A percentile compares a stretch with the other conserved stretches of the same genome.
These are phyloP conservation scores for Ceratocystis cacaofunesta DNA, from an alignment of 2,329 filamentous ascomycete species.

Conservation along the genomic window DNA sequence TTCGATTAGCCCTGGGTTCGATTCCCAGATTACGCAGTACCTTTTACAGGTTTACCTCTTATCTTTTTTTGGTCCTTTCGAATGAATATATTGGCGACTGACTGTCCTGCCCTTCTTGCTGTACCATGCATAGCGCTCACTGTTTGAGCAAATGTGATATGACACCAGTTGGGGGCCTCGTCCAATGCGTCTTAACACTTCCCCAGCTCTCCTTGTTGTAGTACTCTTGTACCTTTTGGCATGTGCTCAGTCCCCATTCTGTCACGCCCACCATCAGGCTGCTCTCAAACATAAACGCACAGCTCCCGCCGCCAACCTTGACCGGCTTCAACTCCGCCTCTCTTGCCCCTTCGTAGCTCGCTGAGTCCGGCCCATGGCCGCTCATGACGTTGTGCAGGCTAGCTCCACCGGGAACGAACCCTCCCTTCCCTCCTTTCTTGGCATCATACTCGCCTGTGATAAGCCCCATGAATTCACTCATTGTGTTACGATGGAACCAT, in stretches of 20 bases:
- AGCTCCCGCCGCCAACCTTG: slow-evolving; percentile 45
- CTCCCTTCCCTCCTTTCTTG: slow-evolving; percentile 37
- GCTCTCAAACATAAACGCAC: slow-evolving; percentile 57
- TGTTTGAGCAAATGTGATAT: neutral
- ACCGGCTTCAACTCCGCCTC: slow-evolving; percentile 38
- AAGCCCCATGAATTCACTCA: slow-evolving; percentile 50
- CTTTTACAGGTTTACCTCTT: neutral
- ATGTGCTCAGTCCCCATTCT: slow-evolving; percentile 51
- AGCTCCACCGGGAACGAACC: slow-evolving; percentile 45
- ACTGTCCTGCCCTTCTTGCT: no score
- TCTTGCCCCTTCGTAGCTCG: slow-evolving; percentile 41
- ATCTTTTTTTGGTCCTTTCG: neutral
- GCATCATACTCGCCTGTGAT: slow-evolving; percentile 47
- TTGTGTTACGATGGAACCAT: slow-evolving; percentile 57
- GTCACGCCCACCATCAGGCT: slow-evolving; percentile 57
- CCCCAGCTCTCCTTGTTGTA: slow-evolving; percentile 78
- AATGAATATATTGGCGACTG: no score
- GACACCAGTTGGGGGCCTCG: slow-evolving; percentile 25
- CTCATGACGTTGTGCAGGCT: slow-evolving; percentile 58
- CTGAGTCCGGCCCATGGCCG: slow-evolving; percentile 47
- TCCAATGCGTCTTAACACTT: slow-evolving; percentile 48
- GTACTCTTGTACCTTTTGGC: slow-evolving; percentile 42
- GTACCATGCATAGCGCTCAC: neutral
- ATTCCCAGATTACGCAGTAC: slow-evolving; percentile 1
- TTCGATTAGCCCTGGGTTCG: slow-evolving; percentile 6